These are phyloP conservation scores for Musa balbisiana DNA, from an alignment of 202 grass and related monocot genomes.

Conservation along the genomic window DNA sequence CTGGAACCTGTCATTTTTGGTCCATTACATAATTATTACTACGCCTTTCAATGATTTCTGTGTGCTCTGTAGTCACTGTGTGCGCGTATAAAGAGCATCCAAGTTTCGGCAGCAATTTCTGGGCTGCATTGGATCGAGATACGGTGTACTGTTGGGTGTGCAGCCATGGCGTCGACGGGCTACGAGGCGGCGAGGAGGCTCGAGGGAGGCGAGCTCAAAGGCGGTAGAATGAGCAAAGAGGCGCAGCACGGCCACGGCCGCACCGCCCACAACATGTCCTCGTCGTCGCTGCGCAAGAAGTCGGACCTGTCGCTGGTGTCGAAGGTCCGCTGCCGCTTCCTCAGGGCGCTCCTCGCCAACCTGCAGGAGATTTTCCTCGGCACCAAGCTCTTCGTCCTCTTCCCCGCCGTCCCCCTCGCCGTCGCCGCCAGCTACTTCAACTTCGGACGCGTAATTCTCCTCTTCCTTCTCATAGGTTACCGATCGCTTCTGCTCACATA, in stretches of 20 bases:
- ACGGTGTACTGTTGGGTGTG: no score
- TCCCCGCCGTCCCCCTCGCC: slow-evolving; percentile 55
- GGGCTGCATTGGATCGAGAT: no score
- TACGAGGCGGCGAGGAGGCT: not conserved
- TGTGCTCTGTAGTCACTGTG: no score
- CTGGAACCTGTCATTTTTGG: not conserved
- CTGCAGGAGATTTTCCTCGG: slow-evolving; percentile 85
- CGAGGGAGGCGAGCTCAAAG: not conserved
- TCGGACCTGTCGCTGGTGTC: slow-evolving; percentile 43
- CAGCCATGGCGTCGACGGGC: not conserved
- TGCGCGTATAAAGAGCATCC: no score
- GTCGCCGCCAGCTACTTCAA: slow-evolving; percentile 42
- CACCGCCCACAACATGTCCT: slow-evolving; percentile 67
- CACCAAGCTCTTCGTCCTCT: slow-evolving; percentile 81
- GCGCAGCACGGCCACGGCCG: slow-evolving; percentile 4
- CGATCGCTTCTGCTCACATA: no score
- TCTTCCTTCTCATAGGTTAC: not conserved
- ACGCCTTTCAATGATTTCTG: no score
- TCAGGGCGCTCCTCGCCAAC: slow-evolving; percentile 46
- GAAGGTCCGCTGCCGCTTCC: slow-evolving; percentile 42
- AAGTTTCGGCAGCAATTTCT: no score
- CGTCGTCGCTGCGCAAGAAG: slow-evolving; percentile 77
- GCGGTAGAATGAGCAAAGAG: not conserved
- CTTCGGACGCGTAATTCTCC: slow-evolving; percentile 38
- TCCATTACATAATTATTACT: no score